These are phyloP conservation scores for Suillus plorans DNA, from an alignment of 768 basidiomycete genomes.

Conservation along the genomic window DNA sequence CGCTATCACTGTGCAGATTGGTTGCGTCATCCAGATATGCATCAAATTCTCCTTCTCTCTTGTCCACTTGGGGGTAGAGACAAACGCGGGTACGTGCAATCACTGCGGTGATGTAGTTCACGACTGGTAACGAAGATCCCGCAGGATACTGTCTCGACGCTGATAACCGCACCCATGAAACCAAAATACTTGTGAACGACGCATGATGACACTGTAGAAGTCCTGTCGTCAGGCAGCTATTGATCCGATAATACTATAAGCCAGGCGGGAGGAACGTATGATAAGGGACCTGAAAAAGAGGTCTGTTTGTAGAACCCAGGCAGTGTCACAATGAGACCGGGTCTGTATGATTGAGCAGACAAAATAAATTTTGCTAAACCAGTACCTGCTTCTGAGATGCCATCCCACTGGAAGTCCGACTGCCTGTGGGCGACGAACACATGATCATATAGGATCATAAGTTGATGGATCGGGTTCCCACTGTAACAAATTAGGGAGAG, in stretches of 20 bases:
- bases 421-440: not conserved
- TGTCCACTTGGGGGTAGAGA: too few relatives aligned
- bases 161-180: too few relatives aligned
- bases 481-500: not conserved
- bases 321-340: too few relatives aligned
- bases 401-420: not conserved
- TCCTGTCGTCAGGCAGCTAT: not conserved
- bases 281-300: too few relatives aligned
- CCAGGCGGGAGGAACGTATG: not conserved
- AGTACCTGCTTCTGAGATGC: not conserved
- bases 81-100: too few relatives aligned
- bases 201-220: not conserved
- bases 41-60: not conserved
- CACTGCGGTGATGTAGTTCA: too few relatives aligned
- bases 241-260: not conserved
- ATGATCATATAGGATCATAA: not conserved
- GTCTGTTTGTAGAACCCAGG: too few relatives aligned
- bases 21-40: not conserved
- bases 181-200: too few relatives aligned
- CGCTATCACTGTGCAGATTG: not conserved
- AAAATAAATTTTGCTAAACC: too few relatives aligned
- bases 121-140: not conserved
- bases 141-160: too few relatives aligned
- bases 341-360: too few relatives aligned
- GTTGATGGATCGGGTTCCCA: not conserved